Evolutionary conservation across 495 filamentous ascomycete species (phyloP).

Genomic region (Penicillium argentinense): DNA sequence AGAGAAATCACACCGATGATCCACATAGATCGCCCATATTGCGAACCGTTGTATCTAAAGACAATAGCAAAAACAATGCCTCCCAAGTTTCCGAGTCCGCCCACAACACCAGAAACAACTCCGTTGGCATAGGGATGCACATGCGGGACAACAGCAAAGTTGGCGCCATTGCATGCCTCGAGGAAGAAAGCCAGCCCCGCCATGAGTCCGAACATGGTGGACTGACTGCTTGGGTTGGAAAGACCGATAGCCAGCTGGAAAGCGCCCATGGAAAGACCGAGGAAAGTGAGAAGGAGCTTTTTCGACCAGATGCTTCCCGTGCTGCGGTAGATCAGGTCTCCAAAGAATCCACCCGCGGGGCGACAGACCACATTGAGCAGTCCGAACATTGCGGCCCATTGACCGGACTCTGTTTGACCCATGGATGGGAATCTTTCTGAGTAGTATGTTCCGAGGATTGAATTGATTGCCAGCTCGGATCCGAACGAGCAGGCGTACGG

Average conservation of each 20-base stretch:
- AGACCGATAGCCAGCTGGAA: conserved; percentile 72
- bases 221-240: conserved; percentile 55
- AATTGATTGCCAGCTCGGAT: conserved; percentile 82
- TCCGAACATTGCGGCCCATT: conserved; percentile 90
- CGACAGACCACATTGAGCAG: conserved; percentile 78
- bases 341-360: conserved; percentile 70
- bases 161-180: conserved; percentile 81
- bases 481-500: conserved; percentile 89
- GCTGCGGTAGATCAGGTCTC: conserved; percentile 67
- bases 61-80: conserved; percentile 85
- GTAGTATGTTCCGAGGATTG: conserved; percentile 79
- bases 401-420: conserved; percentile 68
- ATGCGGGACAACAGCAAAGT: conserved; percentile 83
- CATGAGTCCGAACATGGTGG: conserved; percentile 75
- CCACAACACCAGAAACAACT: conserved; percentile 74
- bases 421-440: conserved; percentile 71
- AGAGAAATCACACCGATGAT: conserved; percentile 79
- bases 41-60: conserved; percentile 69
- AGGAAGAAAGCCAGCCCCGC: conserved; percentile 76
- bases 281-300: conserved; percentile 66
- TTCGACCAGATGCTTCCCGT: conserved; percentile 69
- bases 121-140: conserved; percentile 75
- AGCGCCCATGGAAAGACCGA: conserved; percentile 62
- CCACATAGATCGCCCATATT: conserved; percentile 74
- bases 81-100: conserved; percentile 79